phyloP scores from a whole-genome alignment of 345 rosid species.

The Hibiscus trionum region DNA sequence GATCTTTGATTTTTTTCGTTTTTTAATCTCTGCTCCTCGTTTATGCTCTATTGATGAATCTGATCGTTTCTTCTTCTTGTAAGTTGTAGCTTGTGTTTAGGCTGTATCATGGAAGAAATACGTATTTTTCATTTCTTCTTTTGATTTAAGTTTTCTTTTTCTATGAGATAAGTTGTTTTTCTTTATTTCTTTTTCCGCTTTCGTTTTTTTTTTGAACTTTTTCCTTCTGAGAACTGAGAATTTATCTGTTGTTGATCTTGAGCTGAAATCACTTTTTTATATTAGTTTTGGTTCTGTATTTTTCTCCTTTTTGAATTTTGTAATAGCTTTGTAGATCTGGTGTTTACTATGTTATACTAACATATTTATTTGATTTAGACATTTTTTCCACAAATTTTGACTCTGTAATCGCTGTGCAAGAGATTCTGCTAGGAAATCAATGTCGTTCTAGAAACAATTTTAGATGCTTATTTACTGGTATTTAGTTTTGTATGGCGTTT shows the following conservation, averaged over 20 bases:
- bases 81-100: neutral
- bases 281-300: neutral
- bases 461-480: too few species aligned
- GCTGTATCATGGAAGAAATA: neutral
- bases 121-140: neutral
- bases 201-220: too few species aligned
- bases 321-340: conserved; percentile 10
- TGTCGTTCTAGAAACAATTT: neutral
- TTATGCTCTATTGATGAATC: conserved; percentile 11
- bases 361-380: neutral
- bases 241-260: neutral
- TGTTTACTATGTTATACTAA: neutral
- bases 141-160: too few species aligned
- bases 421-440: neutral
- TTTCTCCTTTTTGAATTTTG: neutral
- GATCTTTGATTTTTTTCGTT: conserved; percentile 13
- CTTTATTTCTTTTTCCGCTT: neutral
- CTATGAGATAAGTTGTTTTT: neutral
- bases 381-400: neutral
- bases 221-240: too few species aligned
- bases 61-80: neutral
- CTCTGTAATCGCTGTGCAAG: neutral
- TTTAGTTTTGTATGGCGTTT: neutral
- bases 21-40: neutral
- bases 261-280: neutral